A percentile compares a stretch with the other conserved stretches of the same genome.
phyloP scores from a whole-genome alignment of 208 protist species.

The Wallacemonas rigidus region DNA sequence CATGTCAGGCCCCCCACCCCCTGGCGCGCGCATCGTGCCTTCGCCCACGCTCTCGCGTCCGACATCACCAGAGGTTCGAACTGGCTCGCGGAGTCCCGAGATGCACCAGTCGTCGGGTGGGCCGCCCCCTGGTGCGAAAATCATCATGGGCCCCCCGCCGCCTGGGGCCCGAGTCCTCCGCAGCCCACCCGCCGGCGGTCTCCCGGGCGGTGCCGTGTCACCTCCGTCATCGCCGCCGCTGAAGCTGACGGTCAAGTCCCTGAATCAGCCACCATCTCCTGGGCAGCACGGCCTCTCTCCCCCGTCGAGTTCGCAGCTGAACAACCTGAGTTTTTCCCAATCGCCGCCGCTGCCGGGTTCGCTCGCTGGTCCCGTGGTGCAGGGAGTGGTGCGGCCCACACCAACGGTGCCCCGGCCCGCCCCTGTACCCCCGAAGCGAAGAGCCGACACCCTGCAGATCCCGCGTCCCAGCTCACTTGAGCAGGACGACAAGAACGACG shows the following conservation, averaged over 20 bases:
- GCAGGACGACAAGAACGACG: conserved; percentile 10
- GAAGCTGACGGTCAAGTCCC: conserved; percentile 37
- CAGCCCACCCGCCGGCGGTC: conserved; percentile 13
- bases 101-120: conserved; percentile 19
- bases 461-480: conserved; percentile 13
- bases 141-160: conserved; percentile 49
- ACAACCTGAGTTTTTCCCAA: conserved; percentile 11
- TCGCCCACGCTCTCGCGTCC: conserved; percentile 5
- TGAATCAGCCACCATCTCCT: conserved; percentile 20
- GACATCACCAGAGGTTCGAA: conserved; percentile 2
- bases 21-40: conserved; percentile 11
- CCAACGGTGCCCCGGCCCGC: conserved; percentile 4
- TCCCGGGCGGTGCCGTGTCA: conserved; percentile 20
- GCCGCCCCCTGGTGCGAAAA: conserved; percentile 39
- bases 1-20: conserved; percentile 18
- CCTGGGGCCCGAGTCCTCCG: conserved; percentile 36
- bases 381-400: conserved; percentile 19
- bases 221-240: conserved; percentile 26
- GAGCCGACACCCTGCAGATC: conserved; percentile 15
- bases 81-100: conserved; percentile 22
- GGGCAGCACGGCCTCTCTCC: conserved; percentile 17
- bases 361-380: neutral
- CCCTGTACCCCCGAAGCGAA: neutral
- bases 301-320: conserved; percentile 12
- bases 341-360: conserved; percentile 1